Evolutionary conservation across 2,329 filamentous ascomycete genomes (phyloP).

Genomic region (Monilinia aucupariae): DNA sequence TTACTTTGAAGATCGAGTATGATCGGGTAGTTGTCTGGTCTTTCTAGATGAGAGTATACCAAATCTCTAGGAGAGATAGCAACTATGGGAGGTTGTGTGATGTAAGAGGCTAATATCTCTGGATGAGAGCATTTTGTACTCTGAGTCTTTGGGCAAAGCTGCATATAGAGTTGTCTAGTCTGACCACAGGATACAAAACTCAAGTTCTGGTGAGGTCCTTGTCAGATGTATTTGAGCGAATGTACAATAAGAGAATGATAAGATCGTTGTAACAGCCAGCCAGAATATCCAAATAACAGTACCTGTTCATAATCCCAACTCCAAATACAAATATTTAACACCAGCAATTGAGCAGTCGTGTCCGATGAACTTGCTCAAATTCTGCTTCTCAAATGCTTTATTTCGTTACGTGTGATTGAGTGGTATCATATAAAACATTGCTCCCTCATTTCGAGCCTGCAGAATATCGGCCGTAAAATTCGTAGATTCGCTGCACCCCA

Average conservation of each 20-base stretch:
- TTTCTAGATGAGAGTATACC: background rate
- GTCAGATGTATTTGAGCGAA: background rate
- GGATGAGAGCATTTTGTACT: background rate
- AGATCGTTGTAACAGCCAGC: background rate
- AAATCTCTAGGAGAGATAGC: background rate
- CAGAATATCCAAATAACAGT: background rate
- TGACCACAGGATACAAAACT: background rate
- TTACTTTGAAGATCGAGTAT: too few species aligned
- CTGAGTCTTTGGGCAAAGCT: background rate
- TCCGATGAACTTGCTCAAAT: background rate
- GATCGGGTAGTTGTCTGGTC: background rate
- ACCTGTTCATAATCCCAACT: background rate
- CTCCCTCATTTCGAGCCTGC: background rate
- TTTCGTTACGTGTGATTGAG: background rate
- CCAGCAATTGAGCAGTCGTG: background rate
- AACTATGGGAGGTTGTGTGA: background rate
- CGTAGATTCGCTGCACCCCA: background rate
- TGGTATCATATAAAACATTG: slow-evolving; percentile 3
- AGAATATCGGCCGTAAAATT: background rate
- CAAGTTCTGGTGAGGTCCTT: background rate
- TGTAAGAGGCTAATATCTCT: background rate
- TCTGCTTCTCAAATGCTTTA: background rate
- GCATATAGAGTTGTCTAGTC: background rate
- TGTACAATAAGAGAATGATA: background rate
- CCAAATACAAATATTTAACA: background rate